Conservation (phyloP, 768 basidiomycete genomes). For the Russula sp. region DNA sequence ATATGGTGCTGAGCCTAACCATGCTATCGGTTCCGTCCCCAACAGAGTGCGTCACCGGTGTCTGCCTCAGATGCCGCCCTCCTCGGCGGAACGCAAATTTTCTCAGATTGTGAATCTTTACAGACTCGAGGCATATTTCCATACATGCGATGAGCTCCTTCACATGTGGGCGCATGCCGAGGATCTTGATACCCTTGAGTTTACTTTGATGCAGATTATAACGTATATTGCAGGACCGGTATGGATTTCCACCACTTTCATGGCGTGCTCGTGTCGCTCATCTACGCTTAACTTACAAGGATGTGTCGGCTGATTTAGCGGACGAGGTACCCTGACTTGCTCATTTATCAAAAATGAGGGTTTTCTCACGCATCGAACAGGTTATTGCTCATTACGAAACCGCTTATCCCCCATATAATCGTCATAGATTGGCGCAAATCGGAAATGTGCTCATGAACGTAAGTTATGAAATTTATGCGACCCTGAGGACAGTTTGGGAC, state of each 20-base stretch:
- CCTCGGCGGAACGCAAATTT: not conserved
- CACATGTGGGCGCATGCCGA: conserved; percentile 26
- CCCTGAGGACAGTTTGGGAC: not conserved
- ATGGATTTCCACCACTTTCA: not conserved
- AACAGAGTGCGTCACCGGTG: conserved; percentile 13
- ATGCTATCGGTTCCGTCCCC: conserved; percentile 18
- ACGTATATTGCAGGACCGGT: conserved; percentile 23
- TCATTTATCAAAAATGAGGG: not conserved
- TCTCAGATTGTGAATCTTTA: not conserved
- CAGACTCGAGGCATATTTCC: conserved; percentile 18
- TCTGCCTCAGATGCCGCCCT: not conserved
- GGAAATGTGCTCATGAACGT: conserved; percentile 19
- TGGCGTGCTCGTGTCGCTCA: not conserved
- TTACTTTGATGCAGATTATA: conserved; percentile 23
- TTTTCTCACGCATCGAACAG: not conserved
- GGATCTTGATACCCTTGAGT: conserved; percentile 25
- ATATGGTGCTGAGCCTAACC: conserved; percentile 19
- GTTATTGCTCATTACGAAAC: conserved; percentile 21
- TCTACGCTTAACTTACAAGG: conserved; percentile 1
- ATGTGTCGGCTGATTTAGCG: conserved; percentile 7
- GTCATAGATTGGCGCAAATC: conserved; percentile 13
- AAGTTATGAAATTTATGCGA: not conserved
- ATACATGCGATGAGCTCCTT: conserved; percentile 25
- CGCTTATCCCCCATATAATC: conserved; percentile 20
- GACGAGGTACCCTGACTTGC: conserved; percentile 7